Conservation (phyloP, 129 eudicot species). For the Apium graveolens region DNA sequence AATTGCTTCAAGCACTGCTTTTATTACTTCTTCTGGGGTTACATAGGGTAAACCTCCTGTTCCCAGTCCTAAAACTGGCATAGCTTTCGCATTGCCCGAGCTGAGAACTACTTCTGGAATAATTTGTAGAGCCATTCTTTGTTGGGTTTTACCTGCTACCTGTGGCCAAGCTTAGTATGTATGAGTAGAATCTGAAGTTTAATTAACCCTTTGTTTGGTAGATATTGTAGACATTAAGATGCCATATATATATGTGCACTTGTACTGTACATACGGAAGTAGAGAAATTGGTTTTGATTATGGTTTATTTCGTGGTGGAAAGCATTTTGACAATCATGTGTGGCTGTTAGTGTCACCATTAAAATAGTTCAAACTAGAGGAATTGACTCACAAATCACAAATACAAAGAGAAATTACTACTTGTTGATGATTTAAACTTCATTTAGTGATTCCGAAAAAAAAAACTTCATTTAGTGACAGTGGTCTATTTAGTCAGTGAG, state of each 20-base stretch:
- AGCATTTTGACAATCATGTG: neutral
- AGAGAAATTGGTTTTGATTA: neutral
- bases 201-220: neutral
- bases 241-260: neutral
- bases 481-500: neutral
- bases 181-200: neutral
- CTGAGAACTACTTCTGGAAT: constrained; percentile 1
- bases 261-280: neutral
- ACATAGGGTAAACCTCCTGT: constrained; percentile 14
- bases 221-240: neutral
- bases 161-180: neutral
- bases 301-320: neutral
- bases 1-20: constrained; percentile 19
- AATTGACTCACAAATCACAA: neutral
- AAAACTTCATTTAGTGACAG: too few species aligned
- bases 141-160: neutral
- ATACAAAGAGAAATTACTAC: neutral
- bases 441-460: too few species aligned
- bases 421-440: too few species aligned
- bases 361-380: neutral
- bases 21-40: neutral
- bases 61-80: constrained; percentile 24
- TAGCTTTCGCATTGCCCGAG: neutral
- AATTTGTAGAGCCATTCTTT: neutral
- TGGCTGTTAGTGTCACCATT: neutral